Conservation (phyloP, 2,329 filamentous ascomycete genomes). For the Orbilia blumenaviensis region DNA sequence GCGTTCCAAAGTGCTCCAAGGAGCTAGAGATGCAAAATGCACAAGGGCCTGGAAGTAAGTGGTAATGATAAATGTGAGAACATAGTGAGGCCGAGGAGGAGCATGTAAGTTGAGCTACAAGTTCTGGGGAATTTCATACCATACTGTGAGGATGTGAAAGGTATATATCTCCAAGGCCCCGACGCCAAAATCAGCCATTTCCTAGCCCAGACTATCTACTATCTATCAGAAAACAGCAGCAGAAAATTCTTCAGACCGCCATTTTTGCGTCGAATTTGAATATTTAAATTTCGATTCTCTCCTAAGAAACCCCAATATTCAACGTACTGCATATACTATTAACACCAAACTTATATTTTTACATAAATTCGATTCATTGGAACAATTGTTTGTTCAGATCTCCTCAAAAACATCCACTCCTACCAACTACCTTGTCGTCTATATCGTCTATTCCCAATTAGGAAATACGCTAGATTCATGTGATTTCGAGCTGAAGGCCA, state of each 20-base stretch:
- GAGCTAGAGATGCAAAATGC: conserved; percentile 22
- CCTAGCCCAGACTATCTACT: conserved; percentile 24
- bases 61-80: conserved; percentile 15
- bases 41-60: conserved; percentile 19
- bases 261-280: background rate
- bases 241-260: conserved; percentile 1
- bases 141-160: conserved; percentile 14
- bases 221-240: conserved; percentile 25
- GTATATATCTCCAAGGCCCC: conserved; percentile 36
- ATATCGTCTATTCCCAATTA: conserved; percentile 23
- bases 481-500: conserved; percentile 13
- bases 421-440: conserved; percentile 13
- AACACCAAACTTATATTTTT: background rate
- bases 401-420: background rate
- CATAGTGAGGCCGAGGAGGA: background rate
- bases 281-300: background rate
- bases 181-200: conserved; percentile 41
- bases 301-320: background rate
- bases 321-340: background rate
- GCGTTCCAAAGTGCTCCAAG: conserved; percentile 7
- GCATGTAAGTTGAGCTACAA: background rate
- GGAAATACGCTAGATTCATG: conserved; percentile 33
- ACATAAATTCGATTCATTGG: conserved; percentile 13
- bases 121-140: conserved; percentile 28
- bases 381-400: background rate